phyloP scores from a whole-genome alignment of 345 rosid genomes.

The Salix dunnii region DNA sequence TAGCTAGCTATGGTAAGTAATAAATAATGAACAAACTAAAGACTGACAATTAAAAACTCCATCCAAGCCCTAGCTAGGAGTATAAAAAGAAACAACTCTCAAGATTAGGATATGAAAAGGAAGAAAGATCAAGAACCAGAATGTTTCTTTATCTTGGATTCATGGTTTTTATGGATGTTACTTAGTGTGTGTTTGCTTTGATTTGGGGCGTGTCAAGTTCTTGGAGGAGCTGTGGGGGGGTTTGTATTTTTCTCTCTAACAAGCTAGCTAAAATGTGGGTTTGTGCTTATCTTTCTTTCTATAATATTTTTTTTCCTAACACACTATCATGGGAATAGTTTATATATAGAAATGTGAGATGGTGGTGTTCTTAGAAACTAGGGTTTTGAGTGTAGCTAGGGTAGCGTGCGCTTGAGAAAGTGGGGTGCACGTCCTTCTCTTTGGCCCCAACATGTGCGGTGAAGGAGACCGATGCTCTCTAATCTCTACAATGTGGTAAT shows the following conservation, averaged over 20 bases:
- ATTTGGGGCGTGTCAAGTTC: slow-evolving; percentile 17
- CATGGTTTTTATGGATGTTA: not conserved
- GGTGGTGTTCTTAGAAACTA: slow-evolving; percentile 24
- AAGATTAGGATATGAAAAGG: not conserved
- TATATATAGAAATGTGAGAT: slow-evolving; percentile 2
- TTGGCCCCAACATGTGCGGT: slow-evolving; percentile 19
- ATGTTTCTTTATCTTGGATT: not conserved
- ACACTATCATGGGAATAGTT: not conserved
- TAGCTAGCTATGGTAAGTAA: not conserved
- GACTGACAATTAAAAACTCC: not conserved
- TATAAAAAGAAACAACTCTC: not conserved
- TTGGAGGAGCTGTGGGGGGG: slow-evolving; percentile 15
- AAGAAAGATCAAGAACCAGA: not conserved
- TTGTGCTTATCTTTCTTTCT: not conserved
- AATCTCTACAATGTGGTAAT: too few relatives aligned
- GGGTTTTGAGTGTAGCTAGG: slow-evolving; percentile 35
- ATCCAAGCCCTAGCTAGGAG: not conserved
- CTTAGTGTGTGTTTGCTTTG: slow-evolving; percentile 12
- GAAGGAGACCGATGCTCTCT: not conserved
- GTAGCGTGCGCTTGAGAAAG: slow-evolving; percentile 28
- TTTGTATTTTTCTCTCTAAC: slow-evolving; percentile 5
- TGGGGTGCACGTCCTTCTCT: slow-evolving; percentile 38
- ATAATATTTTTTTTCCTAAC: not conserved
- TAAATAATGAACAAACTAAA: not conserved
- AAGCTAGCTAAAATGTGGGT: not conserved